Conservation (phyloP, 2,329 filamentous ascomycete genomes). For the Monilinia polystroma region DNA sequence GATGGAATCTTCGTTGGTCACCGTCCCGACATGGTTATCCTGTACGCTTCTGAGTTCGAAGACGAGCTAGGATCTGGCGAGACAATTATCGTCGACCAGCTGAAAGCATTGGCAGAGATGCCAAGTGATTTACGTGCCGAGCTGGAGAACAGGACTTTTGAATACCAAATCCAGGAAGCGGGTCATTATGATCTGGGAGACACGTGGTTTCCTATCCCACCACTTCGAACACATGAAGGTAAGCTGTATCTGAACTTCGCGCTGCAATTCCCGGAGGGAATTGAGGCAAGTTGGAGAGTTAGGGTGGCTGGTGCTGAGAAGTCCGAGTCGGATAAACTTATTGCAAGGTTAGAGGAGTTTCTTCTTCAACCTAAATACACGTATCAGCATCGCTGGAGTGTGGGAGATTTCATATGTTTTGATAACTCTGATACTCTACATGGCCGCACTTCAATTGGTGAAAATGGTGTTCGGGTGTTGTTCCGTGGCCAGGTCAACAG, state of each 20-base stretch:
- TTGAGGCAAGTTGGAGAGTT: neutral
- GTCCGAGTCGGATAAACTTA: neutral
- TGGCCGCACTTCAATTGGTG: neutral
- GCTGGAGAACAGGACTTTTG: neutral
- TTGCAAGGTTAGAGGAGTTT: neutral
- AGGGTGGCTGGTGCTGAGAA: neutral
- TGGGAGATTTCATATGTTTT: neutral
- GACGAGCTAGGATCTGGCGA: neutral
- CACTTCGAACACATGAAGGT: neutral
- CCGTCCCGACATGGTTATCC: neutral
- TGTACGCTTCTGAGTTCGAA: neutral
- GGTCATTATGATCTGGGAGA: neutral
- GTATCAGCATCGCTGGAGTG: neutral
- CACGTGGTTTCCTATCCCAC: neutral
- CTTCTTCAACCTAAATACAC: neutral
- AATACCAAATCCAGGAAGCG: neutral
- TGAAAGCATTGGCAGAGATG: neutral
- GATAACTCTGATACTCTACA: neutral
- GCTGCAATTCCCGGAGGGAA: neutral
- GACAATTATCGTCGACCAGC: neutral
- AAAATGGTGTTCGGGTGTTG: neutral
- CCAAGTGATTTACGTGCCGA: neutral
- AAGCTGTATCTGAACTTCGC: neutral
- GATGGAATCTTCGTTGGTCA: neutral
- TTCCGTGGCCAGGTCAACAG: neutral